phyloP scores from a whole-genome alignment of 2,329 filamentous ascomycete species.

The Sclerotinia spermophila region DNA sequence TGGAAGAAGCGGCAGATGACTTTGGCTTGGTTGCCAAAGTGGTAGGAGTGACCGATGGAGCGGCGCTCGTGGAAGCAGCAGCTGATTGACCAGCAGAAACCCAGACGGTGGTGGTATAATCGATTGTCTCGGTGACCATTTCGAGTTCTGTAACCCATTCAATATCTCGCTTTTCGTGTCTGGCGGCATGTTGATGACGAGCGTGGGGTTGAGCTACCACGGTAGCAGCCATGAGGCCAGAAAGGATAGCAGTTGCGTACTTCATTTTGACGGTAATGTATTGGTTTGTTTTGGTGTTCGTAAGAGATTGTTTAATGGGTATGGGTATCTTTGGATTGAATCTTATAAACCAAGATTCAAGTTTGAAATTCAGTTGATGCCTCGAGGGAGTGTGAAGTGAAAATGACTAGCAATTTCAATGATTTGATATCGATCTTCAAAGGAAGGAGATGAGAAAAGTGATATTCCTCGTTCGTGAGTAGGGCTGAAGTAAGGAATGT shows the following conservation, averaged over 20 bases:
- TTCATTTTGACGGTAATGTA: conserved; percentile 37
- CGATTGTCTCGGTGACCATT: conserved; percentile 46
- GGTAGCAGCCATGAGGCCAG: conserved; percentile 32
- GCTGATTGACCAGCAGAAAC: conserved; percentile 34
- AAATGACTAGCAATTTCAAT: conserved; percentile 15
- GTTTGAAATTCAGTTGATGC: background rate
- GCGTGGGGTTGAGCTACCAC: conserved; percentile 36
- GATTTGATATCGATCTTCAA: conserved; percentile 13
- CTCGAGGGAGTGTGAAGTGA: conserved; percentile 12
- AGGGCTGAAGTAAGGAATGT: conserved; percentile 15
- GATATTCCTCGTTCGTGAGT: background rate
- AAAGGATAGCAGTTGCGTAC: conserved; percentile 34
- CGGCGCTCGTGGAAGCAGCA: conserved; percentile 15
- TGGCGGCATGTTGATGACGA: conserved; percentile 37
- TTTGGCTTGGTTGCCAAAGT: conserved; percentile 19
- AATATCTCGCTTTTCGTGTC: conserved; percentile 36
- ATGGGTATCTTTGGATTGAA: conserved; percentile 9
- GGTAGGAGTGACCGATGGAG: conserved; percentile 16
- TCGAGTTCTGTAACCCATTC: conserved; percentile 49
- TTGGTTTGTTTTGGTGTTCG: conserved; percentile 3
- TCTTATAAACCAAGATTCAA: background rate
- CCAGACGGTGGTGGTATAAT: conserved; percentile 40
- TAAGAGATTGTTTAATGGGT: background rate
- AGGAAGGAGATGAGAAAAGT: conserved; percentile 18
- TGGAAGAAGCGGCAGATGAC: conserved; percentile 28